Evolutionary conservation across 176 grass and related monocot genomes (phyloP), one percentile per base, ranked within the genome.

Genomic region (Neostapfia colusana): DNA sequence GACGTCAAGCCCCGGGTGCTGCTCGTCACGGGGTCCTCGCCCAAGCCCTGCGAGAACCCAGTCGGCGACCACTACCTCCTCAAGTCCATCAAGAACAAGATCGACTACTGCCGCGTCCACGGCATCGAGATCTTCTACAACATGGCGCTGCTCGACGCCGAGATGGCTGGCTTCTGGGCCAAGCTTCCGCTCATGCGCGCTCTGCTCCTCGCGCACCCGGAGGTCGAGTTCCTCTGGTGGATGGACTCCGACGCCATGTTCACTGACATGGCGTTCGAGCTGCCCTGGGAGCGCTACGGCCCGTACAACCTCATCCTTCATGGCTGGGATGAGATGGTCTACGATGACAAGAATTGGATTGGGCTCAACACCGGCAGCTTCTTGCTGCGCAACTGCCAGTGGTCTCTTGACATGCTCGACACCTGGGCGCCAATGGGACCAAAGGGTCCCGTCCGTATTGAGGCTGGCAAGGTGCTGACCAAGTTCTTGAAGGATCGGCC

Each of bases 161-260:
- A 99, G 75, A 94, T 99, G 71, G 96, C 96, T 0, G 96, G 96
- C 0, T 99, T 99, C 85, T 99, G 92, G 96, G 96, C 96, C 6
- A 99, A 99, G 73, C 86, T 99, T 35, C 96, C 96, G 6, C 82
- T 99, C 80, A 86, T 99, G 50, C 89, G 92, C 38, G 89, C 96
- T 2, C 96, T 99, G 69, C 81, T 99, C 28, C 81, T 95, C 20
- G 89, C 85, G 18, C 95, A 99, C 70, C 96, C 96, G 6, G 96
- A 99, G 86, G 67, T 90, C 1, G 95, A 95, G 92, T 95, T 99
- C 85, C 79, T 99, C 41, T 99, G 92, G 96, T 99, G 96, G 96
- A 99, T 99, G 96, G 92, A 99, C 86, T 95, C 92, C 0, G 92
- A 95, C 66, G 96, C 96, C 56, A 95, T 99, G 96, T 95, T 99